These are phyloP conservation scores for Isatis lusitanica DNA, from an alignment of 441 rosid species.

Conservation along the genomic window DNA sequence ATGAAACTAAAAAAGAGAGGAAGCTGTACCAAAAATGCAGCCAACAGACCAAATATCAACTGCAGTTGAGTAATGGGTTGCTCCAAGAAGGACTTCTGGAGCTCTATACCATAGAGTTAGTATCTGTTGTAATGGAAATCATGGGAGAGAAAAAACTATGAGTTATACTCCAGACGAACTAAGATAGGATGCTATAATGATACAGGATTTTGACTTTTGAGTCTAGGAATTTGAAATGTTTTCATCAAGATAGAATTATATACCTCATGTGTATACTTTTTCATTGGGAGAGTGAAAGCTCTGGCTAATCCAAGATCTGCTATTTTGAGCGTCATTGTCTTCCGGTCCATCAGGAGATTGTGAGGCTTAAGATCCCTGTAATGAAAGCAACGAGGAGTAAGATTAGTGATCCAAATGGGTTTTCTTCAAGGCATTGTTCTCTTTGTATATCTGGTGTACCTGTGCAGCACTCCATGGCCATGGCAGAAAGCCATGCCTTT, in stretches of 20 bases:
- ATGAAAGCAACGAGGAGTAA: background rate
- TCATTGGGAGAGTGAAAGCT: slow-evolving; percentile 78
- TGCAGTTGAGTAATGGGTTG: slow-evolving; percentile 97
- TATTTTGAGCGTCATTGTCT: slow-evolving; percentile 76
- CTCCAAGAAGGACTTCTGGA: slow-evolving; percentile 92
- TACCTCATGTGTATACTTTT: slow-evolving; percentile 77
- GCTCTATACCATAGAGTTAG: slow-evolving; percentile 95
- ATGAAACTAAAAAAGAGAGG: background rate
- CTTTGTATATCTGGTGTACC: slow-evolving; percentile 41
- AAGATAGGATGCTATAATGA: background rate
- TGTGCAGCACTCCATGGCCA: slow-evolving; percentile 94
- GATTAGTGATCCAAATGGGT: background rate
- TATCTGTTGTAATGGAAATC: slow-evolving; percentile 47
- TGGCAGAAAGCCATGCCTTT: slow-evolving; percentile 98
- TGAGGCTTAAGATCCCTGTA: slow-evolving; percentile 96
- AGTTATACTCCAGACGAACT: background rate
- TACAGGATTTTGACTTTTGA: background rate
- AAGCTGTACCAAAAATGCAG: slow-evolving; percentile 79
- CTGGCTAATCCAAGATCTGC: slow-evolving; percentile 98
- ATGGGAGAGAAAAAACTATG: background rate
- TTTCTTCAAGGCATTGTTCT: background rate
- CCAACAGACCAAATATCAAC: slow-evolving; percentile 99
- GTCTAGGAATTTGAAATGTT: background rate
- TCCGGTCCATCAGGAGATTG: slow-evolving; percentile 85
- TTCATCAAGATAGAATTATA: background rate